Evolutionary conservation across 306 rosid genomes (phyloP), one percentile per base, ranked within the genome.

Genomic region (Vigna mungo): DNA sequence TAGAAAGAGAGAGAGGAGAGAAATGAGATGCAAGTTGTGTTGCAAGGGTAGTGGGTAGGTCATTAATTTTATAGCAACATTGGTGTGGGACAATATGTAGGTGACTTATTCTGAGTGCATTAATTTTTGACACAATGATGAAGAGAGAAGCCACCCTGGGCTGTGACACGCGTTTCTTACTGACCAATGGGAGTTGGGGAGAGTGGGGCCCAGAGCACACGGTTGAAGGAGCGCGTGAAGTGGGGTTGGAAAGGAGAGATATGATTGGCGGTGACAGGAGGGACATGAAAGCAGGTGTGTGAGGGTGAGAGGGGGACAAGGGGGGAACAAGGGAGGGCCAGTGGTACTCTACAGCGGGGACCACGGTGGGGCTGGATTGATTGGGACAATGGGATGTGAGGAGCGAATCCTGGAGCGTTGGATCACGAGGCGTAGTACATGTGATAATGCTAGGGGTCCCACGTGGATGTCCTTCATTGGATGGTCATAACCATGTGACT

Each of bases 401-500:
- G 71, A 32, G 63, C 60, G 75, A 76, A 76, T 78, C 74, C 4
- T 16, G 83, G 74, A 66, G 64, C 90, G 85, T 86, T 65, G 82
- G 95, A 90, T 64, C 68, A 16, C 23, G 46, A 34, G 66, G 46
- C 46, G 3, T 15, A 4, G 78, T 20, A 68, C 92, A 88, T 78
- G 98, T 87, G 92, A 78, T 6, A 2, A 15, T 25, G 59, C 53
- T 25, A 25, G 66, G 10, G 72, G 88, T 44, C 86, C 92, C 88
- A 78, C 81, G 78, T 79, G 85, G 85, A 2, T 83, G 75, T 58
- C 32, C 16, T 73, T 85, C 30, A 87, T 85, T 87, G 89, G 89
- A 16, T 9, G 55, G 56, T 75, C 87, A 78, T 56, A 7, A 68
- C 32, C 89, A 87, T 84, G 87, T 66, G 65, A 71, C 9, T 43